Conservation (phyloP, 148 eudicot genomes). For the Dysphania ambrosioides region DNA sequence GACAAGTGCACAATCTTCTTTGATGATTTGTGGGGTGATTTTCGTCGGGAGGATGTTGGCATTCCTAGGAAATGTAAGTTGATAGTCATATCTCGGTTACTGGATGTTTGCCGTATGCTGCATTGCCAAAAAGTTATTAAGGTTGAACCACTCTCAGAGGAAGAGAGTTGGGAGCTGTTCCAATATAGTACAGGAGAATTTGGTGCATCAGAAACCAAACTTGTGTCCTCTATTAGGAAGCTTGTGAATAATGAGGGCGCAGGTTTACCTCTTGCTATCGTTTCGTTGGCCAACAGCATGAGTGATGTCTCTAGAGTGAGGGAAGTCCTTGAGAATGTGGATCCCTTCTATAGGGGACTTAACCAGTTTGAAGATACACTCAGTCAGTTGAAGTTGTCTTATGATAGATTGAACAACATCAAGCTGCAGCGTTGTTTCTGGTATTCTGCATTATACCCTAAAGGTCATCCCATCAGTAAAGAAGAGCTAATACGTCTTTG, state of each 20-base stretch:
- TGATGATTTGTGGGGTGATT: slow-evolving; percentile 24
- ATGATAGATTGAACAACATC: slow-evolving; percentile 5
- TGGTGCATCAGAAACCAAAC: not conserved
- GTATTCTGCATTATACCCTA: slow-evolving; percentile 22
- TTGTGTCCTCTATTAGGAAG: not conserved
- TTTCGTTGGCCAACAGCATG: slow-evolving; percentile 13
- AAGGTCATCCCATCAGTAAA: slow-evolving; percentile 13
- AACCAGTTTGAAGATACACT: not conserved
- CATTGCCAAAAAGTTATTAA: slow-evolving; percentile 20
- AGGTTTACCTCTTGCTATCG: slow-evolving; percentile 26
- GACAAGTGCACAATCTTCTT: slow-evolving; percentile 10
- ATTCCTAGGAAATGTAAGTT: slow-evolving; percentile 23
- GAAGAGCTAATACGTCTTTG: slow-evolving; percentile 23
- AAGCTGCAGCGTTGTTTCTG: slow-evolving; percentile 15
- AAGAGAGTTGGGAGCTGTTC: slow-evolving; percentile 21
- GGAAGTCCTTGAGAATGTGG: not conserved
- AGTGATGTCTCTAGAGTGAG: slow-evolving; percentile 13
- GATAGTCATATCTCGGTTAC: slow-evolving; percentile 10
- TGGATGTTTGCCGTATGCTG: slow-evolving; percentile 17
- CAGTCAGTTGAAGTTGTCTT: slow-evolving; percentile 7
- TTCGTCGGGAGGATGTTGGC: slow-evolving; percentile 19
- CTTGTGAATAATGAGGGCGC: slow-evolving; percentile 13
- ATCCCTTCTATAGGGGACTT: not conserved
- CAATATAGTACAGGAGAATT: not conserved
- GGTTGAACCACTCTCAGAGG: slow-evolving; percentile 17